Evolutionary conservation across 352 stramenopile species (phyloP), one percentile per base, ranked within the genome.

Genomic region (Phytophthora europaea): DNA sequence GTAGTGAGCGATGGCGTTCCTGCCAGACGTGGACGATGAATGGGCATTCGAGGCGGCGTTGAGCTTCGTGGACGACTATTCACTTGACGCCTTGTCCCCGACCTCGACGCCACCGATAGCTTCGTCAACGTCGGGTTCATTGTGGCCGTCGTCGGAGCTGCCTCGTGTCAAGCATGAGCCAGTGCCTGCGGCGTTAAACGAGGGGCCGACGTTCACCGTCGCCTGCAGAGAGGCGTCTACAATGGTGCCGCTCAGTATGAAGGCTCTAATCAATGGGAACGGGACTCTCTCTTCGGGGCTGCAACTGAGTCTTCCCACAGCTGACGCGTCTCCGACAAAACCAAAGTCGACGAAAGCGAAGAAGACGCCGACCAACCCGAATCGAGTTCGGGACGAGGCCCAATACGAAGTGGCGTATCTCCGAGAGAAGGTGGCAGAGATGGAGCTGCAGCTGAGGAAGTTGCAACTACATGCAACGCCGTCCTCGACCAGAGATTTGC

Each of bases 361-460:
- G 33, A 78, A 74, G 40, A 43, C 56, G 23, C 64, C 65, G 28
- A 43, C 33, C 18, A 77, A 80, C 43, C 70, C 73, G 38, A 80
- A 80, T 43, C 73, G 69, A 31, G 68, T 72, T 61, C 73, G 73
- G 20, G 65, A 80, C 47, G 73, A 80, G 28, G 68, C 60, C 18
- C 91, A 92, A 60, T 87, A 93, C 47, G 88, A 94, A 22, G 73
- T 87, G 22, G 69, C 66, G 8, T 94, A 93, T 65, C 58, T 94
- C 18, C 88, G 88, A 40, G 72, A 90, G 47, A 91, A 93, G 63
- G 82, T 85, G 18, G 79, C 85, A 1, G 72, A 72, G 22, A 56
- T 93, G 56, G 76, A 90, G 50, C 67, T 71, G 15, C 88, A 93
- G 72, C 62, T 93, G 50, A 73, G 67, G 4, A 80, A 68, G 16